Conservation (phyloP, 768 basidiomycete genomes). For the Podaxis carcinomalis region DNA sequence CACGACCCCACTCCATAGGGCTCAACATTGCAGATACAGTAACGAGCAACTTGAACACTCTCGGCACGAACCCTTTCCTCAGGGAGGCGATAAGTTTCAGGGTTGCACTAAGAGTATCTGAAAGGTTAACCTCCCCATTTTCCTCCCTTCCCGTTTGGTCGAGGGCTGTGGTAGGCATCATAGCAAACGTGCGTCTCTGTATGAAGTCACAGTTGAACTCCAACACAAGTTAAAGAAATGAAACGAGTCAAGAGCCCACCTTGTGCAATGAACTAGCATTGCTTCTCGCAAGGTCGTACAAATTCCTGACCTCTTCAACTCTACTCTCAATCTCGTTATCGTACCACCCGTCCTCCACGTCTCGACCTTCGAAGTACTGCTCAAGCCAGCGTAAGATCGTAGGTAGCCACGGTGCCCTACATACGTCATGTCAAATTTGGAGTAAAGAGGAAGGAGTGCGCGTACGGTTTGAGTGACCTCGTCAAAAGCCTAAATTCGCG, state of each 20-base stretch:
- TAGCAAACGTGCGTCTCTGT: conserved; percentile 15
- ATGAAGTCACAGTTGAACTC: not conserved
- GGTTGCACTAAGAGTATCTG: conserved; percentile 31
- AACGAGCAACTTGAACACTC: conserved; percentile 58
- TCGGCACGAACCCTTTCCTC: conserved; percentile 38
- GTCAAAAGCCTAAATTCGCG: conserved; percentile 61
- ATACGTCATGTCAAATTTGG: not conserved
- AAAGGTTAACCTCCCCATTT: conserved; percentile 21
- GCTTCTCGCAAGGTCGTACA: conserved; percentile 51
- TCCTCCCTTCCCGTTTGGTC: conserved; percentile 12
- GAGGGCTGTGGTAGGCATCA: conserved; percentile 7
- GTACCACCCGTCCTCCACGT: conserved; percentile 26
- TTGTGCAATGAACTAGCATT: conserved; percentile 38
- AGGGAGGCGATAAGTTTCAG: conserved; percentile 38
- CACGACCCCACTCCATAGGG: conserved; percentile 41
- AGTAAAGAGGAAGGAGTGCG: not conserved
- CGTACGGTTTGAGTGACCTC: conserved; percentile 61
- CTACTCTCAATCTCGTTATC: conserved; percentile 40
- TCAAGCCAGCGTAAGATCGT: conserved; percentile 42
- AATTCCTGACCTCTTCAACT: conserved; percentile 38
- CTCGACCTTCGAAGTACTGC: conserved; percentile 20
- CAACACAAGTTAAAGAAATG: not conserved
- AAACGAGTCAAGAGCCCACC: conserved; percentile 25
- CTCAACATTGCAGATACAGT: conserved; percentile 52
- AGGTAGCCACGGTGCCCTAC: conserved; percentile 44